A percentile compares a stretch with the other conserved stretches of the same genome.
Evolutionary conservation across 2,329 filamentous ascomycete species (phyloP).

Genomic region (Epichloe scottii): DNA sequence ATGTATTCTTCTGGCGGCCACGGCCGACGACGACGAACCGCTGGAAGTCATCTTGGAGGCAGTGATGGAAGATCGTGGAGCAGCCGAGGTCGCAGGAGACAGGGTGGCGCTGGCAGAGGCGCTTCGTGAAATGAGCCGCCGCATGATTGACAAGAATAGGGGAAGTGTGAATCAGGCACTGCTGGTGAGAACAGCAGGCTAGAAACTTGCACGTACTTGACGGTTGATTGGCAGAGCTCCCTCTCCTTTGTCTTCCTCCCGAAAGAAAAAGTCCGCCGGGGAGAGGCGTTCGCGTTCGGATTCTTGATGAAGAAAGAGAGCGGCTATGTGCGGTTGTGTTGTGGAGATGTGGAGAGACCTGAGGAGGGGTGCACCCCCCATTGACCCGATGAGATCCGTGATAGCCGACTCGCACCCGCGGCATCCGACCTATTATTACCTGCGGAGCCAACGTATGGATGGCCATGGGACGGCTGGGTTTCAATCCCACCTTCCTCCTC

Average conservation of each 20-base stretch:
- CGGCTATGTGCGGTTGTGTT: conserved; percentile 3
- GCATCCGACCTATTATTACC: background rate
- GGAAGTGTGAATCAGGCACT: background rate
- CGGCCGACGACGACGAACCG: conserved; percentile 16
- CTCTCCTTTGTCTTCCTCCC: background rate
- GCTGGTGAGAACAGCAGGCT: background rate
- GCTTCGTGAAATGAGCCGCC: conserved; percentile 31
- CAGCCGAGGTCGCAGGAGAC: conserved; percentile 16
- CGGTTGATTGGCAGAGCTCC: background rate
- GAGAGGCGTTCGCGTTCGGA: background rate
- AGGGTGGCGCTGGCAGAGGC: conserved; percentile 22
- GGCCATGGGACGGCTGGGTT: too few species aligned
- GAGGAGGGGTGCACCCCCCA: background rate
- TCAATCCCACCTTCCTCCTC: too few species aligned
- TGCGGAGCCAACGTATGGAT: too few species aligned
- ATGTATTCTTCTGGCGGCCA: conserved; percentile 41
- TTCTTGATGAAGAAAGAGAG: background rate
- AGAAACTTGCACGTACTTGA: conserved; percentile 3
- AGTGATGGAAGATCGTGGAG: conserved; percentile 14
- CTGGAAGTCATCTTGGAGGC: conserved; percentile 24
- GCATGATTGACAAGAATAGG: conserved; percentile 23
- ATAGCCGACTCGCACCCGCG: conserved; percentile 2
- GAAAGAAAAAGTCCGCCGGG: background rate
- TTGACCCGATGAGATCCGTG: conserved; percentile 10
- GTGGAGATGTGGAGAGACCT: background rate